These are phyloP conservation scores for Crucihimalaya himalaica DNA, from an alignment of 345 rosid genomes.

Conservation along the genomic window DNA sequence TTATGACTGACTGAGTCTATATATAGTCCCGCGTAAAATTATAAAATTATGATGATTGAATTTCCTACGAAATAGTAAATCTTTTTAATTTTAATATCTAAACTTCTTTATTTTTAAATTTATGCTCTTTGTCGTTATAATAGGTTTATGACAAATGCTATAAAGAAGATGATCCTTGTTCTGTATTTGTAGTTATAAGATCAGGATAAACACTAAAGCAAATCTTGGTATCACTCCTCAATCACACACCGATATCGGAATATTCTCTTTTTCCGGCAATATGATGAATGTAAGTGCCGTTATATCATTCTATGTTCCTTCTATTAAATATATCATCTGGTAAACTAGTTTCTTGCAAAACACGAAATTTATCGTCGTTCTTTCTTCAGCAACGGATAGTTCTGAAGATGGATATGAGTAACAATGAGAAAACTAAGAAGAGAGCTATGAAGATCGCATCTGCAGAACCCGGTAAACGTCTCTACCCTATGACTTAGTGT, in stretches of 20 bases:
- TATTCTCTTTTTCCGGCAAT: background rate
- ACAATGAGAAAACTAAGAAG: constrained; percentile 18
- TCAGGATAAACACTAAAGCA: background rate
- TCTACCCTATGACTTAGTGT: background rate
- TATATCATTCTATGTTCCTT: background rate
- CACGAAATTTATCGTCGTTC: background rate
- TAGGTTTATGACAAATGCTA: background rate
- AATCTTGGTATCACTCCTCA: background rate
- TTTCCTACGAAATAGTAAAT: background rate
- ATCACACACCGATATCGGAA: background rate
- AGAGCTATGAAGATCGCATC: constrained; percentile 40
- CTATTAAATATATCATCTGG: background rate
- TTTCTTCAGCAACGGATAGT: constrained; percentile 39
- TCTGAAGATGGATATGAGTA: constrained; percentile 31
- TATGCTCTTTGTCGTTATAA: constrained; percentile 1
- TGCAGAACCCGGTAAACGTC: background rate
- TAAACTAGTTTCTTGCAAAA: background rate
- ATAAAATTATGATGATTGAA: background rate
- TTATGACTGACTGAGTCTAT: constrained; percentile 1
- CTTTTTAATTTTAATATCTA: background rate
- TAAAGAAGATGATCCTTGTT: background rate
- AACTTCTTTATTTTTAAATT: background rate
- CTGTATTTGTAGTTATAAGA: background rate
- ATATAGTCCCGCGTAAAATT: background rate
- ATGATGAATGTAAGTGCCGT: background rate